Conservation (phyloP, 768 basidiomycete species). For the Sistotremastrum suecicum region DNA sequence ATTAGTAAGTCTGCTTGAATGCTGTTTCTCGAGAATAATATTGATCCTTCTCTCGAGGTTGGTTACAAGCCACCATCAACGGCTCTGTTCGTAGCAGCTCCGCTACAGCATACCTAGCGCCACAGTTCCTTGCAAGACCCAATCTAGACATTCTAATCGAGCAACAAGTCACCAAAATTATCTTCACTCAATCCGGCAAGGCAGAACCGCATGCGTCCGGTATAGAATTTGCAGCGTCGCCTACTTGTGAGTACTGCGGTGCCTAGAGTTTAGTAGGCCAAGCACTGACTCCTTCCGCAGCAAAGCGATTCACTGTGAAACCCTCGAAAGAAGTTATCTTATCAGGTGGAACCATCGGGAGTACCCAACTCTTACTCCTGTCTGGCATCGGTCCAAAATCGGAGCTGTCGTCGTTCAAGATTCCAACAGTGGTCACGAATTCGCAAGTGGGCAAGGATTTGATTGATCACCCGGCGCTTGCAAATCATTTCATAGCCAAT, state of each 20-base stretch:
- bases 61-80: conserved; percentile 7
- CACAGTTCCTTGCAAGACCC: conserved; percentile 2
- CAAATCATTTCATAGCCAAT: conserved; percentile 9
- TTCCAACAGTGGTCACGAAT: conserved; percentile 14
- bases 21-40: too few species aligned
- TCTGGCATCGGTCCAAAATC: conserved; percentile 15
- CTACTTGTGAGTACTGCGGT: neutral
- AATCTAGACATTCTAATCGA: conserved; percentile 13
- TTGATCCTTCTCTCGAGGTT: conserved; percentile 1
- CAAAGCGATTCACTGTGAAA: conserved; percentile 2
- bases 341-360: conserved; percentile 12
- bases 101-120: conserved; percentile 7
- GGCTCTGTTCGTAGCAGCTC: conserved; percentile 6
- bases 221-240: too few species aligned
- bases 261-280: conserved; percentile 2
- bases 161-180: conserved; percentile 1
- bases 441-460: conserved; percentile 25
- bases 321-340: conserved; percentile 7
- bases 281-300: neutral
- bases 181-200: too few species aligned
- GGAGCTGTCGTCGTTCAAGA: conserved; percentile 9
- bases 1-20: conserved; percentile 9
- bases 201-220: too few species aligned
- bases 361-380: conserved; percentile 16
- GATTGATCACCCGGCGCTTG: conserved; percentile 14